These are phyloP conservation scores for Rhododendron williamsianum DNA, from an alignment of 148 eudicot species.

Conservation along the genomic window DNA sequence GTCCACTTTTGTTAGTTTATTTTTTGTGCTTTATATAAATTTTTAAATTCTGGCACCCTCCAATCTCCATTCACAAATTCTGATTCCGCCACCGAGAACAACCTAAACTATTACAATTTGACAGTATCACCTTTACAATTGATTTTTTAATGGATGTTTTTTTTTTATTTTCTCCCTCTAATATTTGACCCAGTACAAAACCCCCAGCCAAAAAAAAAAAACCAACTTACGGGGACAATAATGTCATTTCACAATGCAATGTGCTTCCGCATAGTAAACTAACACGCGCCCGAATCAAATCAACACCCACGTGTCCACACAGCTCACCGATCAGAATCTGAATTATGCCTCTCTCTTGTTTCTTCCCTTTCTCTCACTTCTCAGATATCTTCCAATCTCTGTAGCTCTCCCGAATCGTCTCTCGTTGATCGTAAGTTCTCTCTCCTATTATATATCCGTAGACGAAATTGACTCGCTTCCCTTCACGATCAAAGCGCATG, in stretches of 20 bases:
- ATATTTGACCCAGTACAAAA: too few species aligned
- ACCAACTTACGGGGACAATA: background rate
- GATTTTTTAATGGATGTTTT: too few species aligned
- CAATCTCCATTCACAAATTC: too few species aligned
- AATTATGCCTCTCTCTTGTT: background rate
- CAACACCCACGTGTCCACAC: background rate
- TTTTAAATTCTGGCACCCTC: background rate
- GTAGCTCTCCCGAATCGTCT: background rate
- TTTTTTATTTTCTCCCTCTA: background rate
- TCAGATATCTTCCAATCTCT: constrained; percentile 4
- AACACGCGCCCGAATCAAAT: background rate
- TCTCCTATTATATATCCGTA: background rate
- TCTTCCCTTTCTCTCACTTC: background rate
- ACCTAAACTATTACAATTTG: too few species aligned
- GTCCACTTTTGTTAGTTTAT: too few species aligned
- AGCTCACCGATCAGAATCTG: background rate
- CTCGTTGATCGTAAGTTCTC: background rate
- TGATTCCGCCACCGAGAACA: too few species aligned
- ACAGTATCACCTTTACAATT: too few species aligned
- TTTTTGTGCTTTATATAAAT: too few species aligned
- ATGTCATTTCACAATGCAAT: background rate
- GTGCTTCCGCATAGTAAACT: background rate
- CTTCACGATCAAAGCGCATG: background rate
- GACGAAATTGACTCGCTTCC: too few species aligned
- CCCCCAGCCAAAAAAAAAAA: background rate